A percentile compares a stretch with the other conserved stretches of the same genome.
Conservation (phyloP, 441 rosid species). For the Corymbia citriodora region DNA sequence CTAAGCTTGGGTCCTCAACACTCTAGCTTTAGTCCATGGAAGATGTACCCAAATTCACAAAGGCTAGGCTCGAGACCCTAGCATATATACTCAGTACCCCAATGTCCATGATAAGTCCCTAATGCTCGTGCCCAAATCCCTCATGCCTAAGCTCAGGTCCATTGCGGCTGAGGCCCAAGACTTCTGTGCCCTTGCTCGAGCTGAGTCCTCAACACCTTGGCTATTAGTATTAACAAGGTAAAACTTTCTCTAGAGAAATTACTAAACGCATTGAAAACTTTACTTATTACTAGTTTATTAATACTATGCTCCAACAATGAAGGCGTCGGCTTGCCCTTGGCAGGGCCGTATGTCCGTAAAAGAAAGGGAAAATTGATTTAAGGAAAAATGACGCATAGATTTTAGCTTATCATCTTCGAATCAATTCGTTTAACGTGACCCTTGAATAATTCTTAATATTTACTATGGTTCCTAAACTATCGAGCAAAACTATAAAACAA, state of each 20-base stretch:
- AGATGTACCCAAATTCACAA: fast-evolving
- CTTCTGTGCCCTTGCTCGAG: fast-evolving
- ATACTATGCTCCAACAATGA: not conserved
- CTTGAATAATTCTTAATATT: fast-evolving
- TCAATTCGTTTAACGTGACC: not conserved
- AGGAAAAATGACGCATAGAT: not conserved
- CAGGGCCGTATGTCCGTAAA: not conserved
- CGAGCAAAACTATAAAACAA: too few relatives aligned
- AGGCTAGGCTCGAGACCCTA: not conserved
- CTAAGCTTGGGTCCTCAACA: fast-evolving
- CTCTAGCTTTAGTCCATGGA: fast-evolving
- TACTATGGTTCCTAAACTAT: too few relatives aligned
- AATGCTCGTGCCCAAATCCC: fast-evolving
- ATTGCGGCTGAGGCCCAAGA: fast-evolving
- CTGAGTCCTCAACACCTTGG: too few relatives aligned
- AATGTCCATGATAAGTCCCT: not conserved
- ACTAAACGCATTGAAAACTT: not conserved
- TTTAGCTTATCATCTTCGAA: not conserved
- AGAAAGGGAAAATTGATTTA: not conserved
- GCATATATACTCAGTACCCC: not conserved
- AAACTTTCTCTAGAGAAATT: not conserved
- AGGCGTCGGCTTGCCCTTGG: not conserved
- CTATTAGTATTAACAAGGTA: not conserved
- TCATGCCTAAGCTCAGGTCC: not conserved
- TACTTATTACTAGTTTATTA: not conserved